Conservation (phyloP, 441 rosid species). For the Euphorbia corollata region DNA sequence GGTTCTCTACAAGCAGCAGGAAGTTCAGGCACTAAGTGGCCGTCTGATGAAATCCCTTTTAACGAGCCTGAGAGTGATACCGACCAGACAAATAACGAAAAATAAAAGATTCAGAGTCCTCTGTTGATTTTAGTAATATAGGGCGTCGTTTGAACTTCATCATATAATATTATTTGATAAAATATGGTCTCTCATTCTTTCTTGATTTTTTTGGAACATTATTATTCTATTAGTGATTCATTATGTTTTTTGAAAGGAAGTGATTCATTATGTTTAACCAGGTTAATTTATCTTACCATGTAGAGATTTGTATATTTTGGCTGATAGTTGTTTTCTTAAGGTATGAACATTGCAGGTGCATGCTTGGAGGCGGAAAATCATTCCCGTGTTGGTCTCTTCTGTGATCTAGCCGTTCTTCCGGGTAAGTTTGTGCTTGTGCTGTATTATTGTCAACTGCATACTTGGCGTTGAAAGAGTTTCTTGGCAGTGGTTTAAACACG, state of each 20-base stretch:
- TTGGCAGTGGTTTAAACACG: background rate
- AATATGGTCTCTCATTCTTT: constrained; percentile 18
- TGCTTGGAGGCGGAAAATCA: background rate
- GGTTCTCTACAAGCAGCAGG: constrained; percentile 40
- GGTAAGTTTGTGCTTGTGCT: constrained; percentile 12
- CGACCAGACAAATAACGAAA: constrained; percentile 27
- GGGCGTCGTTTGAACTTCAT: constrained; percentile 15
- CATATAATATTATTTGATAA: constrained; percentile 17
- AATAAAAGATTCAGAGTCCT: constrained; percentile 26
- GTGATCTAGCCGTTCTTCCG: background rate
- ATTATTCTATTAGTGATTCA: background rate
- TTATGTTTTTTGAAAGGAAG: background rate
- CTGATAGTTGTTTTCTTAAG: constrained; percentile 21
- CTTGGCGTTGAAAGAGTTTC: background rate
- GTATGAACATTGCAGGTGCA: constrained; percentile 32
- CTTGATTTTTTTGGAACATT: background rate
- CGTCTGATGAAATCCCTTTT: constrained; percentile 26
- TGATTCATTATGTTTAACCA: background rate
- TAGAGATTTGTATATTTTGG: constrained; percentile 7
- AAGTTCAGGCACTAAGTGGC: constrained; percentile 39
- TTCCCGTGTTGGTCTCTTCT: constrained; percentile 8
- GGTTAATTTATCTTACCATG: constrained; percentile 3
- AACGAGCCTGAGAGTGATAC: constrained; percentile 25
- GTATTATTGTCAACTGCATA: background rate
- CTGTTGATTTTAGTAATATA: constrained; percentile 23